phyloP scores from a whole-genome alignment of 2,329 filamentous ascomycete species.

The Boeremia lycopersici region DNA sequence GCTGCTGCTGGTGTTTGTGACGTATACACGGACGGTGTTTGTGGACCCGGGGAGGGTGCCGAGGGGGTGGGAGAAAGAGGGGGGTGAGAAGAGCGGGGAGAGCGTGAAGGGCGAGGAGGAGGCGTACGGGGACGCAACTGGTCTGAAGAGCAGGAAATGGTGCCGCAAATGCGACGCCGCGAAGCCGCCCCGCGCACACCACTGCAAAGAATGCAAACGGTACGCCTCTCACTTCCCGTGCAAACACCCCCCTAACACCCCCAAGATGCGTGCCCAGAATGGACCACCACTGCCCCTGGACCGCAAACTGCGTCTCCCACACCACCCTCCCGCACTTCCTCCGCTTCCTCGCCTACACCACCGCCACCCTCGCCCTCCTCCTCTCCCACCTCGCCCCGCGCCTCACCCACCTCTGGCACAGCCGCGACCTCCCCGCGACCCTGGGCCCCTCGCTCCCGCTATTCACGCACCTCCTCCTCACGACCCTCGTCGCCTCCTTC shows the following conservation, averaged over 20 bases:
- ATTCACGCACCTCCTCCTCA: slow-evolving; percentile 65
- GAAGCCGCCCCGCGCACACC: slow-evolving; percentile 79
- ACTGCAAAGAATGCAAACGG: slow-evolving; percentile 77
- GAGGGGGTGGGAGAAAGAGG: slow-evolving; percentile 28
- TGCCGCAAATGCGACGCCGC: slow-evolving; percentile 76
- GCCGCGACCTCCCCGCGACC: slow-evolving; percentile 70
- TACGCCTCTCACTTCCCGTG: too few relatives aligned
- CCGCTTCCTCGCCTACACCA: slow-evolving; percentile 75
- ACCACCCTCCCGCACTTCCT: slow-evolving; percentile 83
- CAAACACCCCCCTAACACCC: too few relatives aligned
- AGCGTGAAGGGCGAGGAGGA: slow-evolving; percentile 5
- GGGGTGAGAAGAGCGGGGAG: not conserved
- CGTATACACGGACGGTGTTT: slow-evolving; percentile 69
- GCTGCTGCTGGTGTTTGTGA: slow-evolving; percentile 68
- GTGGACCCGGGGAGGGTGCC: slow-evolving; percentile 64
- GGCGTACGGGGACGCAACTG: slow-evolving; percentile 1
- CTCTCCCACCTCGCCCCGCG: slow-evolving; percentile 66
- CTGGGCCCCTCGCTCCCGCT: slow-evolving; percentile 69
- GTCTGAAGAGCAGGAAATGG: slow-evolving; percentile 59
- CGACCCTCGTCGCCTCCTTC: slow-evolving; percentile 63
- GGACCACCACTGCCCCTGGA: slow-evolving; percentile 91
- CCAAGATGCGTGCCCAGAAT: slow-evolving; percentile 74
- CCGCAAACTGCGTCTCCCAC: slow-evolving; percentile 79
- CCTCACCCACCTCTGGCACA: slow-evolving; percentile 65
- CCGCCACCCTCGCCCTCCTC: slow-evolving; percentile 66